Evolutionary conservation across 768 basidiomycete species (phyloP).

Genomic region (Hygrocybe punicea): DNA sequence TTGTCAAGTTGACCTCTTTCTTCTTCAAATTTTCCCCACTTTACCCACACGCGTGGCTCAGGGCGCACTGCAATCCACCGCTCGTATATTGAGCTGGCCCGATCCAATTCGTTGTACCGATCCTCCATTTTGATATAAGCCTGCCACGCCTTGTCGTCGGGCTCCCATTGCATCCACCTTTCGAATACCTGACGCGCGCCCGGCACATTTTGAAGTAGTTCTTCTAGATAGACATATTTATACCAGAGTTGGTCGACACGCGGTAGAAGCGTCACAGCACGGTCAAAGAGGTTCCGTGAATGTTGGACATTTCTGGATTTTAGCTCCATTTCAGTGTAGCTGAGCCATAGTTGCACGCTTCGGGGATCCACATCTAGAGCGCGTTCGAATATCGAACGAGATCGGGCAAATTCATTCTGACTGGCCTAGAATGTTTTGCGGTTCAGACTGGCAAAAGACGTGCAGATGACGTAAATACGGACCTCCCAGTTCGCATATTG

Average conservation of each 20-base stretch:
- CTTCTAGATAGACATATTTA: constrained; percentile 98
- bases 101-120: constrained; percentile 85
- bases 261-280: constrained; percentile 93
- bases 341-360: constrained; percentile 87
- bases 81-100: constrained; percentile 91
- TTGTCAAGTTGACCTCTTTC: constrained; percentile 71
- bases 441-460: constrained; percentile 18
- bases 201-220: constrained; percentile 91
- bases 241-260: constrained; percentile 98
- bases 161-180: constrained; percentile 99
- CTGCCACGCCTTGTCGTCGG: constrained; percentile 99
- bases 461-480: constrained; percentile 32
- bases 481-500: constrained; percentile 83
- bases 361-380: constrained; percentile 94
- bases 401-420: constrained; percentile 94
- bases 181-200: constrained; percentile 98
- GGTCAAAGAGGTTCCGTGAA: constrained; percentile 93
- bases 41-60: constrained; percentile 80
- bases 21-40: constrained; percentile 87
- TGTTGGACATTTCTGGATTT: constrained; percentile 98
- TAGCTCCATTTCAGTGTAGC: constrained; percentile 95
- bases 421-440: constrained; percentile 47
- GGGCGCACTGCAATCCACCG: constrained; percentile 76
- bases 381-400: constrained; percentile 93
- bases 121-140: constrained; percentile 99